Evolutionary conservation across 768 basidiomycete genomes (phyloP).

Genomic region (Kwoniella dendrophila): DNA sequence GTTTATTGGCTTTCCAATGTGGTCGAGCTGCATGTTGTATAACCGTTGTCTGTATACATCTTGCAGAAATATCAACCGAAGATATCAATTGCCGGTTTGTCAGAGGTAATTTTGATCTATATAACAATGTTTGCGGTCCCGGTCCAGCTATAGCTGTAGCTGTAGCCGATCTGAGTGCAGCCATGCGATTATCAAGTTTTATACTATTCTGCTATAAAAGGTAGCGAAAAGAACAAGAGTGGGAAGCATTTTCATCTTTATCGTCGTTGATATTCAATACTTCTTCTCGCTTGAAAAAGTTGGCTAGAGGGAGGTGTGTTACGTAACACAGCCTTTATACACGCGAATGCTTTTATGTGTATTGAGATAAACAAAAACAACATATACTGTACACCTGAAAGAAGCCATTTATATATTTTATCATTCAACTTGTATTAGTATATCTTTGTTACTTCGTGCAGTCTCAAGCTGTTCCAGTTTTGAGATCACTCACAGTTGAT

Average conservation of each 20-base stretch:
- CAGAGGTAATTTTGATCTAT: neutral
- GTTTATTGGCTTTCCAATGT: too few species aligned
- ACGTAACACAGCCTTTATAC: conserved; percentile 5
- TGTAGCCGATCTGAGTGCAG: neutral
- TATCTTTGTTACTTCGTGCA: neutral
- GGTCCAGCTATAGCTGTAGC: conserved; percentile 11
- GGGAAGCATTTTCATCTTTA: too few species aligned
- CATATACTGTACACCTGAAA: too few species aligned
- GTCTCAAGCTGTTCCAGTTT: conserved; percentile 1
- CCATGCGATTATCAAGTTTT: neutral
- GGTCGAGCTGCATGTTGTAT: too few species aligned
- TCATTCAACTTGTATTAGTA: neutral
- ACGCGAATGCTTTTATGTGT: conserved; percentile 22
- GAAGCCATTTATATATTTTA: neutral
- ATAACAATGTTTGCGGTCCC: conserved; percentile 17
- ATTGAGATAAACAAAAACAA: conserved; percentile 7
- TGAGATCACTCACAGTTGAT: too few species aligned
- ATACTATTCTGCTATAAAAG: neutral
- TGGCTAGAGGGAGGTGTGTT: too few species aligned
- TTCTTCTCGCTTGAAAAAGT: too few species aligned
- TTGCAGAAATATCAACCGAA: too few species aligned
- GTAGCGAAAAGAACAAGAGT: too few species aligned
- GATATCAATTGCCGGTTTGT: neutral
- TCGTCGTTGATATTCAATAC: too few species aligned
- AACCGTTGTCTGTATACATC: neutral